Evolutionary conservation across 2,329 filamentous ascomycete species (phyloP).

Genomic region (Monilinia laxa): DNA sequence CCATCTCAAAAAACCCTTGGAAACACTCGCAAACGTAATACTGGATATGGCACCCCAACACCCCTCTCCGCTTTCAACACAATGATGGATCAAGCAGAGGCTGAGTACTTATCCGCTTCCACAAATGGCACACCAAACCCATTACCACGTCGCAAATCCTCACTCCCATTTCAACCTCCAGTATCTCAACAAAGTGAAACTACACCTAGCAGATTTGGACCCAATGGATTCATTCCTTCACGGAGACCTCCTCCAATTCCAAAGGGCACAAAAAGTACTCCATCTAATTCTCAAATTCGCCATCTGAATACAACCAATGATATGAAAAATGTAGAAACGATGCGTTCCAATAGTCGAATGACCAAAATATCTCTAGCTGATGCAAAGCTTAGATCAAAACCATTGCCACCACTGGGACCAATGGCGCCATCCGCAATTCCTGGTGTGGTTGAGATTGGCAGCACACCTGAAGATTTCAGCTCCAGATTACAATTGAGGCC

Average conservation of each 20-base stretch:
- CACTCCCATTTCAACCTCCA: neutral
- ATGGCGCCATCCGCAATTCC: slow-evolving; percentile 19
- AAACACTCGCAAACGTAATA: slow-evolving; percentile 8
- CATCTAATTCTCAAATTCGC: neutral
- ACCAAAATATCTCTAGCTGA: slow-evolving; percentile 14
- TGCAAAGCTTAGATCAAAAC: slow-evolving; percentile 16
- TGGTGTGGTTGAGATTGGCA: slow-evolving; percentile 21
- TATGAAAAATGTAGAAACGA: neutral
- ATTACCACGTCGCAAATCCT: slow-evolving; percentile 1
- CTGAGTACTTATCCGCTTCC: neutral
- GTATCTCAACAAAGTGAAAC: slow-evolving; percentile 10
- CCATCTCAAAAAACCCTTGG: slow-evolving; percentile 20
- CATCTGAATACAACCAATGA: neutral
- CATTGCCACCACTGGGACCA: slow-evolving; percentile 17
- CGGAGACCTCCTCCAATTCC: slow-evolving; percentile 24
- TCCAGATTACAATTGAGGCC: neutral
- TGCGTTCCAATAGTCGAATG: neutral
- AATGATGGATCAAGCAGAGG: slow-evolving; percentile 21
- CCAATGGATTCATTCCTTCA: slow-evolving; percentile 21
- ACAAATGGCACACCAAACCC: slow-evolving; percentile 9
- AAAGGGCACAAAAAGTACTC: neutral
- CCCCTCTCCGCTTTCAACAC: slow-evolving; percentile 33
- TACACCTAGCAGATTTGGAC: slow-evolving; percentile 17
- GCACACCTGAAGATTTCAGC: neutral
- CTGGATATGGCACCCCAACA: slow-evolving; percentile 13